phyloP scores from a whole-genome alignment of 805 yeast genomes.

The Ogataea polymorpha region DNA sequence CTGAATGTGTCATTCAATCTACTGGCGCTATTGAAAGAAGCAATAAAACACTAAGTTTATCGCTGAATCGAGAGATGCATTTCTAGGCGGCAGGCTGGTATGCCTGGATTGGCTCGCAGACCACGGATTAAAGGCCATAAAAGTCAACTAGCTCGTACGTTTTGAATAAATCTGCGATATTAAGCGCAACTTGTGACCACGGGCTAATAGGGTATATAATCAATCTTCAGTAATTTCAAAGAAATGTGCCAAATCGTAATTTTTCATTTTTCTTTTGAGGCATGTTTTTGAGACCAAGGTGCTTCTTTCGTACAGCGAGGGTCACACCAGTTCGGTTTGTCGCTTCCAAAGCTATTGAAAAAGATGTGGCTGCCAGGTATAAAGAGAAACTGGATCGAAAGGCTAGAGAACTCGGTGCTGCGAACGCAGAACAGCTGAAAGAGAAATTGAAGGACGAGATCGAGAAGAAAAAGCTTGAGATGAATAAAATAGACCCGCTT shows the following conservation, averaged over 20 bases:
- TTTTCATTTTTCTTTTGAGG: background rate
- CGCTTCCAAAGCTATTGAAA: conserved; percentile 29
- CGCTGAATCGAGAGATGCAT: conserved; percentile 3
- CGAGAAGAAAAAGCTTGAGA: conserved; percentile 49
- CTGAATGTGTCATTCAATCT: too few relatives aligned
- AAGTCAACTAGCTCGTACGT: too few relatives aligned
- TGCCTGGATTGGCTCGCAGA: too few relatives aligned
- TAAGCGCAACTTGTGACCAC: too few relatives aligned
- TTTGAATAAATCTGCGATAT: too few relatives aligned
- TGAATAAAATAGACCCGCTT: conserved; percentile 66
- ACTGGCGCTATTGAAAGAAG: background rate
- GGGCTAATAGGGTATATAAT: too few relatives aligned
- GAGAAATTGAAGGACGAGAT: conserved; percentile 61
- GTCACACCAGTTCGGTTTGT: conserved; percentile 26
- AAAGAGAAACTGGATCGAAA: conserved; percentile 38
- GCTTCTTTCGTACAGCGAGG: conserved; percentile 1
- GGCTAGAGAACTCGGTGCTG: conserved; percentile 42
- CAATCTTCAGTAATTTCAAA: too few relatives aligned
- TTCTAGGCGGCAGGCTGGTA: too few relatives aligned
- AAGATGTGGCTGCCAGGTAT: conserved; percentile 37
- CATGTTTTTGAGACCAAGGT: conserved; percentile 4
- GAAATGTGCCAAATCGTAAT: background rate
- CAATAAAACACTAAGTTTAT: background rate
- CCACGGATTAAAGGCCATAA: too few relatives aligned
- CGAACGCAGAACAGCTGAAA: conserved; percentile 56